These are phyloP conservation scores for Hypomyces perniciosus DNA, from an alignment of 2,329 filamentous ascomycete species.

Conservation along the genomic window DNA sequence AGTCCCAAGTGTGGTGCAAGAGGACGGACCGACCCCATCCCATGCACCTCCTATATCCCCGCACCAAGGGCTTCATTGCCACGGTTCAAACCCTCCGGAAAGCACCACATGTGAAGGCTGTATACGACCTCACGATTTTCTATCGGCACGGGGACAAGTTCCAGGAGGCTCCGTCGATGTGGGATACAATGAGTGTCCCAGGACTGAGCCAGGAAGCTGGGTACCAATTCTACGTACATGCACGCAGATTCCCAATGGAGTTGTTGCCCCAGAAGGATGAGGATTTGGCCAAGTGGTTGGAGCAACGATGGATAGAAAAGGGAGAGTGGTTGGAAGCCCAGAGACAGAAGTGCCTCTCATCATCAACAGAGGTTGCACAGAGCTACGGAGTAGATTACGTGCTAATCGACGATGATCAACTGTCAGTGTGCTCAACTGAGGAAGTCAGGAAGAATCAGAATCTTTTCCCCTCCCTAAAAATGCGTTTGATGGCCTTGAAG, in stretches of 20 bases:
- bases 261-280: constrained; percentile 42
- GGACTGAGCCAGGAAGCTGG: constrained; percentile 33
- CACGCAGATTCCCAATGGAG: constrained; percentile 41
- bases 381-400: neutral
- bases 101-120: constrained; percentile 45
- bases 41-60: constrained; percentile 53
- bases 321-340: constrained; percentile 41
- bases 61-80: constrained; percentile 55
- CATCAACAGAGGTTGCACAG: neutral
- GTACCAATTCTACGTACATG: constrained; percentile 46
- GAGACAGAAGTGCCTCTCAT: constrained; percentile 16
- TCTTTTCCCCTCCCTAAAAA: no score
- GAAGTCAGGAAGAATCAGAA: no score
- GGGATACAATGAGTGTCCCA: constrained; percentile 43
- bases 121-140: constrained; percentile 51
- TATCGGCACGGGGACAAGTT: constrained; percentile 42
- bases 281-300: constrained; percentile 46
- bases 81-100: constrained; percentile 50
- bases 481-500: no score
- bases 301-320: constrained; percentile 48
- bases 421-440: neutral
- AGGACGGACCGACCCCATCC: constrained; percentile 44
- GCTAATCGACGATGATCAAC: neutral
- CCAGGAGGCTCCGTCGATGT: constrained; percentile 44
- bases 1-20: constrained; percentile 47